Evolutionary conservation across 2,329 filamentous ascomycete species (phyloP), one percentile per base, ranked within the genome.

Genomic region (Didymella segeticola): DNA sequence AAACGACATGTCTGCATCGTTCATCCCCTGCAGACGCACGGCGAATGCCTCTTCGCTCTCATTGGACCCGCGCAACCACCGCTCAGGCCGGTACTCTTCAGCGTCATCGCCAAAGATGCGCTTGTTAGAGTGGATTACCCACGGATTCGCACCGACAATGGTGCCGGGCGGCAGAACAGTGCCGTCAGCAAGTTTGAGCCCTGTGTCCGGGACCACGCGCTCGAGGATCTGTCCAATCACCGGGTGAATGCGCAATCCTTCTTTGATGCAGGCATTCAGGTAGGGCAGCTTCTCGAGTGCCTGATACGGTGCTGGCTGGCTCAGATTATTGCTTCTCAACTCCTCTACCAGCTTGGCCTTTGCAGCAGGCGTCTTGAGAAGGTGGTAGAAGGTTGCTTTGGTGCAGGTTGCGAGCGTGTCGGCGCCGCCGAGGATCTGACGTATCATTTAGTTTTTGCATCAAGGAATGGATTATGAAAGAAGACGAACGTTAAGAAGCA

Each of bases 241-340:
- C 0, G 78, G 77, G 45, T 79, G 78, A 47, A 80, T 74, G 15
- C 79, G 72, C 2, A 80, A 63, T 2, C 73, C 77, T 61, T 81
- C 79, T 58, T 78, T 79, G 61, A 80, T 76, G 54, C 76, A 78
- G 5, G 78, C 78, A 50, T 78, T 74, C 5, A 80, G 67, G 58
- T 80, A 81, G 0, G 77, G 75, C 2, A 80, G 66, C 9, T 67
- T 43, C 22, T 60, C 52, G 10, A 66, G 61, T 4, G 54, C 12
- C 10, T 48, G 31, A 45, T 67, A 70, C n/a, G 56, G 43, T 5
- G 63, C 41, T 7, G 61, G 63, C 49, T 51, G 59, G n/a, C 55
- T n/a, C 11, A 62, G 47, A n/a, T 50, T 36, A 25, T 65, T 61
- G 19, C 42, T 31, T 19, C 47, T 59, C 14, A 73, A 64, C 43